Evolutionary conservation across 2,329 filamentous ascomycete species (phyloP).

Genomic region (Helminthosporium solani): DNA sequence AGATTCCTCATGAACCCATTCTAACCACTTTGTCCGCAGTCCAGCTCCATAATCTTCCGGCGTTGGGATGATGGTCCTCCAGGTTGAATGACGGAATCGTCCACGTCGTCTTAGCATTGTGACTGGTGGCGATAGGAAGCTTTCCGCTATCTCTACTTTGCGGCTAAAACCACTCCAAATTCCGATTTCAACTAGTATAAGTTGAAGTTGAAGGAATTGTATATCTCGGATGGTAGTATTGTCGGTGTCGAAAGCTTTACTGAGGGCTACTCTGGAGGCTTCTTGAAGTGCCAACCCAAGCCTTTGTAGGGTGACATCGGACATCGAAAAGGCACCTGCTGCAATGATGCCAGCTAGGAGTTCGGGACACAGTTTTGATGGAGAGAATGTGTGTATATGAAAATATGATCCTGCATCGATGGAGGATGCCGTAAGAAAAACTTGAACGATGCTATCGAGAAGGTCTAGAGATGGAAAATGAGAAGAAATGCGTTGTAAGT

Average conservation of each 20-base stretch:
- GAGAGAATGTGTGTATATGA: constrained; percentile 60
- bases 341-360: constrained; percentile 62
- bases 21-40: constrained; percentile 65
- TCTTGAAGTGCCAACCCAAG: constrained; percentile 59
- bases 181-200: constrained; percentile 54
- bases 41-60: constrained; percentile 57
- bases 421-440: constrained; percentile 59
- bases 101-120: constrained; percentile 60
- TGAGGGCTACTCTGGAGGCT: constrained; percentile 44
- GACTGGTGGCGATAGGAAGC: constrained; percentile 55
- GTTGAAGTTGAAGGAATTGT: constrained; percentile 47
- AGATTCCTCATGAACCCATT: constrained; percentile 65
- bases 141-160: constrained; percentile 61
- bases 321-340: constrained; percentile 60
- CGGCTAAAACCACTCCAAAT: constrained; percentile 61
- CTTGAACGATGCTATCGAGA: constrained; percentile 62
- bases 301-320: constrained; percentile 58
- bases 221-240: constrained; percentile 55
- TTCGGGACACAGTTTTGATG: constrained; percentile 58
- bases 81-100: constrained; percentile 59
- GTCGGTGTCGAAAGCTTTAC: constrained; percentile 50
- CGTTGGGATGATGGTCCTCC: constrained; percentile 53
- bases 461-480: constrained; percentile 64
- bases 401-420: constrained; percentile 62
- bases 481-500: constrained; percentile 54